phyloP scores from a whole-genome alignment of 1,284 basidiomycete species.

The Tausonia pullulans region DNA sequence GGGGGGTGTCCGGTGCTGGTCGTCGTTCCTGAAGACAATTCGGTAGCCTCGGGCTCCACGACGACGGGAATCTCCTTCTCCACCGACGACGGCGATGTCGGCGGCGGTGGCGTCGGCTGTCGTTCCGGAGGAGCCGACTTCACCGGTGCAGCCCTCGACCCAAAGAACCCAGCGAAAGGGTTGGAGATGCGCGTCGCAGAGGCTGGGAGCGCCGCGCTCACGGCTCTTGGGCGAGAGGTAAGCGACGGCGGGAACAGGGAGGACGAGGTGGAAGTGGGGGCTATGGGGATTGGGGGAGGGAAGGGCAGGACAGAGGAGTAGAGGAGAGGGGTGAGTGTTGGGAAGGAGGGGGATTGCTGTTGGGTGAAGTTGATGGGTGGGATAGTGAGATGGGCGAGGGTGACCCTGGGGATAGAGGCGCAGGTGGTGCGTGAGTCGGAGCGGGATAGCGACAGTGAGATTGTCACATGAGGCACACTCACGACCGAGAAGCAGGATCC shows the following conservation, averaged over 20 bases:
- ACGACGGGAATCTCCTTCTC: too few species aligned
- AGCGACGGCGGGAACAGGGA: neutral
- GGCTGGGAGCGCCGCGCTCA: conserved; percentile 7
- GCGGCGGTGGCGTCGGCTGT: neutral
- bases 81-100: neutral
- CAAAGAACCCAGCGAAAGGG: conserved; percentile 17
- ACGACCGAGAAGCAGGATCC: conserved; percentile 42
- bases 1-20: neutral
- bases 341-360: conserved; percentile 36
- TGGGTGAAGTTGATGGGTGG: conserved; percentile 15
- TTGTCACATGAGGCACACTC: too few species aligned
- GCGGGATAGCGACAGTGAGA: too few species aligned
- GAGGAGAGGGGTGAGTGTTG: conserved; percentile 43
- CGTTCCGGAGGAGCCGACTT: neutral
- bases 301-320: conserved; percentile 50
- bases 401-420: too few species aligned
- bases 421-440: too few species aligned
- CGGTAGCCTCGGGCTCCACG: neutral
- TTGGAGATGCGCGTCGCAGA: conserved; percentile 13
- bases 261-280: conserved; percentile 17
- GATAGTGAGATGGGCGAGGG: conserved; percentile 23
- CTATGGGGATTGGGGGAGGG: conserved; percentile 44
- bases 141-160: neutral
- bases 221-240: conserved; percentile 14
- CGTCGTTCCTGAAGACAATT: neutral